Conservation (phyloP, 352 stramenopile genomes). For the Pythium guiyangense region DNA sequence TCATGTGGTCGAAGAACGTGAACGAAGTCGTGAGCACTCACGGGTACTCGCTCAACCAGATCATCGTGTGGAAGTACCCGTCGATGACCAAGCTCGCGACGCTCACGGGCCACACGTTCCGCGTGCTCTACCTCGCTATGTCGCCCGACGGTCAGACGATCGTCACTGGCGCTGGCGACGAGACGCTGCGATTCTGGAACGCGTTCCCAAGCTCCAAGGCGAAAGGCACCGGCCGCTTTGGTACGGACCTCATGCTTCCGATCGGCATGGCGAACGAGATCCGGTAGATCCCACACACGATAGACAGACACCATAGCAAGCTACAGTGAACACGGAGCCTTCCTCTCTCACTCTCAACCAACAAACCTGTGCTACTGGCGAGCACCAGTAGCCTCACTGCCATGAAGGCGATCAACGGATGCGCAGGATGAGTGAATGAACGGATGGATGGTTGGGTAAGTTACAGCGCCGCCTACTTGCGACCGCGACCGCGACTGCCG, state of each 20-base stretch:
- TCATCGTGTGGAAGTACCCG: slow-evolving; percentile 97
- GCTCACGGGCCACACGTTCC: slow-evolving; percentile 94
- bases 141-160: slow-evolving; percentile 96
- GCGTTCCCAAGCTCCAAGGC: slow-evolving; percentile 89
- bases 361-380: neutral
- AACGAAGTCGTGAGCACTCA: slow-evolving; percentile 98
- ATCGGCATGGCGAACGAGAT: slow-evolving; percentile 58
- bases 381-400: too few species aligned
- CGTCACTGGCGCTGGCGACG: slow-evolving; percentile 96
- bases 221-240: slow-evolving; percentile 41
- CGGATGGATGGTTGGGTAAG: neutral
- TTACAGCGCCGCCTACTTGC: slow-evolving; percentile 22
- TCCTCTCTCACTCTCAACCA: slow-evolving; percentile 1
- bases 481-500: slow-evolving; percentile 20
- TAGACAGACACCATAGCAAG: neutral
- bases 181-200: slow-evolving; percentile 98
- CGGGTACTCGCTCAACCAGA: slow-evolving; percentile 97
- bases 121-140: slow-evolving; percentile 96
- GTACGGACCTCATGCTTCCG: slow-evolving; percentile 51
- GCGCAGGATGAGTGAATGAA: too few species aligned
- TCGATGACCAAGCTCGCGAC: slow-evolving; percentile 96
- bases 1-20: slow-evolving; percentile 96
- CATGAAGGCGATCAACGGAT: too few species aligned
- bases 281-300: slow-evolving; percentile 30
- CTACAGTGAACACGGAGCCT: too few species aligned